phyloP scores from a whole-genome alignment of 176 grass and related monocot species.

The Thinopyrum elongatum region DNA sequence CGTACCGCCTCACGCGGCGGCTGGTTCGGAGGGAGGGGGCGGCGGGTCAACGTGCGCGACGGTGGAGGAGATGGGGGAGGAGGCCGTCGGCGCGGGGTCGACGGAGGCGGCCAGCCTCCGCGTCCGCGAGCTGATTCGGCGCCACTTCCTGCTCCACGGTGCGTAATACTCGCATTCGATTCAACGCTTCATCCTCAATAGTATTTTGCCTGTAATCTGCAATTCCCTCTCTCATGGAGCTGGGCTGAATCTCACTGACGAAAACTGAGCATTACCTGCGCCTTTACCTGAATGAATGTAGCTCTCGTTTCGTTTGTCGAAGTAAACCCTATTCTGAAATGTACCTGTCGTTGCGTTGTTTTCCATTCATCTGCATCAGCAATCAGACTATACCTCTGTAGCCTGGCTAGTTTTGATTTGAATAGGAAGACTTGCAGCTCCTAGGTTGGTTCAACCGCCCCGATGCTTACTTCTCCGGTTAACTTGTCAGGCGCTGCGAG shows the following conservation, averaged over 20 bases:
- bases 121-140: slow-evolving; percentile 62
- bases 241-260: not conserved
- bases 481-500: slow-evolving; percentile 68
- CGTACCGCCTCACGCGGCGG: not conserved
- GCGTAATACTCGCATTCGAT: not conserved
- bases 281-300: not conserved
- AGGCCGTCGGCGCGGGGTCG: slow-evolving; percentile 30
- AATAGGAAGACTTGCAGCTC: slow-evolving; percentile 21
- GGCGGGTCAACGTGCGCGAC: slow-evolving; percentile 43
- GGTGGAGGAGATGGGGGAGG: slow-evolving; percentile 88
- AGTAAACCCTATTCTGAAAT: not conserved
- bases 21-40: not conserved
- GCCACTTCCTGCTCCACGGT: slow-evolving; percentile 86
- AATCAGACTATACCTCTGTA: not conserved
- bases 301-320: not conserved
- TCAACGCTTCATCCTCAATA: not conserved
- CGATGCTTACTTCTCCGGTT: slow-evolving; percentile 55
- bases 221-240: not conserved
- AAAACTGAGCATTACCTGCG: not conserved
- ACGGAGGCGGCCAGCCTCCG: slow-evolving; percentile 60
- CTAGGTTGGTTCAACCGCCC: slow-evolving; percentile 5
- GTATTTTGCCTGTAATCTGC: too few species aligned
- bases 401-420: slow-evolving; percentile 14
- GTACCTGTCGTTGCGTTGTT: not conserved
- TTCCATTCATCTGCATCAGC: not conserved